These are phyloP conservation scores for Rhexocercosporidium sp. DNA, from an alignment of 2,329 filamentous ascomycete species.

Conservation along the genomic window DNA sequence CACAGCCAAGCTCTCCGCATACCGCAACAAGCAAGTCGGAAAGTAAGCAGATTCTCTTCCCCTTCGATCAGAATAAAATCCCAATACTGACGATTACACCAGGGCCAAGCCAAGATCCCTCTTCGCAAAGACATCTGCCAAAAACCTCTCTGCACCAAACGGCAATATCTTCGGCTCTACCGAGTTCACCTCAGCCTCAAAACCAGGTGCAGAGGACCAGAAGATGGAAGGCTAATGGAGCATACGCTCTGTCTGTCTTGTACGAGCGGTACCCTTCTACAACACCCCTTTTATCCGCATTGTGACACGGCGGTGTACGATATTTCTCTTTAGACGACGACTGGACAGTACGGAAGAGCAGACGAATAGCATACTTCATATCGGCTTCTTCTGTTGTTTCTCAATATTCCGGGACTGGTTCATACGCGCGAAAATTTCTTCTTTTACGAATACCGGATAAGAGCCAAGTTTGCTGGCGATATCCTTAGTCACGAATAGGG, in stretches of 20 bases:
- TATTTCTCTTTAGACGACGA: slow-evolving; percentile 16
- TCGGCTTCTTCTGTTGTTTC: background rate
- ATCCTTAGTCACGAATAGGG: slow-evolving; percentile 19
- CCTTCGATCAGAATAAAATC: background rate
- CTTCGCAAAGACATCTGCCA: slow-evolving; percentile 68
- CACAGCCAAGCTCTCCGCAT: slow-evolving; percentile 79
- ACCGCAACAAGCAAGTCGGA: slow-evolving; percentile 79
- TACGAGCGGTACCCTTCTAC: background rate
- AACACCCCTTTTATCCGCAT: slow-evolving; percentile 7
- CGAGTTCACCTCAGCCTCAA: slow-evolving; percentile 17
- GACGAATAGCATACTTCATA: background rate
- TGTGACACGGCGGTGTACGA: slow-evolving; percentile 20
- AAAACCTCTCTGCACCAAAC: slow-evolving; percentile 53
- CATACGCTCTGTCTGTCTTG: background rate
- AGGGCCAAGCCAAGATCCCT: slow-evolving; percentile 72
- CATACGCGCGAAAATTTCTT: background rate
- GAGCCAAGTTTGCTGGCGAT: slow-evolving; percentile 1
- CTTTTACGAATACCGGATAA: slow-evolving; percentile 18
- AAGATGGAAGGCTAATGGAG: slow-evolving; percentile 23
- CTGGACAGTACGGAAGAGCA: background rate
- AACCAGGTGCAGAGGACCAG: slow-evolving; percentile 25
- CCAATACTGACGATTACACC: slow-evolving; percentile 13
- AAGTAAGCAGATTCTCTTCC: slow-evolving; percentile 61
- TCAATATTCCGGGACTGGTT: background rate
- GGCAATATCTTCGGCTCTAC: slow-evolving; percentile 37